Evolutionary conservation across 192 early-diverging fungal species (phyloP), one percentile per base, ranked within the genome.

Genomic region (Umbelopsis ramanniana): DNA sequence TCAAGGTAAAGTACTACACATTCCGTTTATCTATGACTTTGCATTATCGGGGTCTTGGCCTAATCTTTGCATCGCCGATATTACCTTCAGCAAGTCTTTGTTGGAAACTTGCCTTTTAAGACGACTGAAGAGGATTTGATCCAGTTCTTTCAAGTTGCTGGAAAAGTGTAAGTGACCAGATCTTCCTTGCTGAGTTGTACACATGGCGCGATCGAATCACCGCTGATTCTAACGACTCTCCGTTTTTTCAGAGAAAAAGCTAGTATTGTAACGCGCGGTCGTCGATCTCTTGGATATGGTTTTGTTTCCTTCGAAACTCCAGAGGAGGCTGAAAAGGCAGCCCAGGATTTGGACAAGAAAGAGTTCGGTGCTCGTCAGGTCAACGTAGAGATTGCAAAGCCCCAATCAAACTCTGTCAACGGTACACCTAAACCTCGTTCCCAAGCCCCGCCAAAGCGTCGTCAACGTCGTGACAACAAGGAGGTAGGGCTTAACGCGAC

Each of bases 41-140:
- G 2, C 57, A 37, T 22, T 63, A 37, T 63, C 29, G 29, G 29
- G 29, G 29, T 29, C 29, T 29, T 29, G 29, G 29, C 29, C 29
- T 29, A 29, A 29, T 29, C 29, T 29, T n/a, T 19, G 55, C 26
- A 15, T 33, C n/a, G n/a, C 48, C 19, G 48, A 50, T 50, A 50
- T 50, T 29, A 0, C 33, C 26, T 38, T 63, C 2, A 63, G 57
- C 57, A 97, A 89, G 94, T 95, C 52, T 98, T 97, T 88, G 94
- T 96, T 37, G 95, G 97, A 63, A 98, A 98, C 88, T 85, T 98
- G 69, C 82, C 95, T 26, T 97, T 96, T 87, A 80, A 87, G 77
- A 94, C 94, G 68, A 96, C 87, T 46, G 89, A 96, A 77, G 89
- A 85, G 48, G 86, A 91, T 78, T 88, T 99, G 47, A 79, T 81